Percentiles rank a stretch among this genome's conserved stretches.
phyloP scores from a whole-genome alignment of 2,329 filamentous ascomycete species.

The Aspergillus sojae region DNA sequence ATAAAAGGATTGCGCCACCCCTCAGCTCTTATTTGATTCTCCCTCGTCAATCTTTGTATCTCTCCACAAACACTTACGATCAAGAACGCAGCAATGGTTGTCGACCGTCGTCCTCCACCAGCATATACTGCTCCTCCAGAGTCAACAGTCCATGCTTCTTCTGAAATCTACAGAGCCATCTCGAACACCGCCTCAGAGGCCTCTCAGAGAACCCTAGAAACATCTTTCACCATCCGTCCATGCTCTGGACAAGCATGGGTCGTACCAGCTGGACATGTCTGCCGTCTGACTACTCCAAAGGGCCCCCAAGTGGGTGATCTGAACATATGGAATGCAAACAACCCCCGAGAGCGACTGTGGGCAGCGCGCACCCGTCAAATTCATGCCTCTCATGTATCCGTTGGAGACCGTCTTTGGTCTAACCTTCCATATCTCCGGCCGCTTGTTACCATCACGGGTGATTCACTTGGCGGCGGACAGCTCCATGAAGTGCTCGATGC shows the following conservation, averaged over 20 bases:
- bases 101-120: constrained; percentile 37
- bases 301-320: constrained; percentile 82
- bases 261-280: constrained; percentile 67
- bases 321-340: constrained; percentile 77
- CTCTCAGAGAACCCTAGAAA: constrained; percentile 33
- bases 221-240: constrained; percentile 67
- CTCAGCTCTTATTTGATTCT: background rate
- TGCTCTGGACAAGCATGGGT: constrained; percentile 74
- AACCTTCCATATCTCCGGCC: constrained; percentile 76
- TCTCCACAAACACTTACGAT: background rate
- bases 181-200: constrained; percentile 36
- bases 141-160: constrained; percentile 40
- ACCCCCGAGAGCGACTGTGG: constrained; percentile 82
- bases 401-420: constrained; percentile 76
- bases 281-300: constrained; percentile 73
- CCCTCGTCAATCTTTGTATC: background rate
- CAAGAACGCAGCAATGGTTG: constrained; percentile 26
- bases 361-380: constrained; percentile 77
- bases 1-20: constrained; percentile 2
- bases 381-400: constrained; percentile 72
- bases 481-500: constrained; percentile 39
- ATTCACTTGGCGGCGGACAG: constrained; percentile 58
- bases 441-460: constrained; percentile 69
- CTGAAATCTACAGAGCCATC: constrained; percentile 39
- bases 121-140: constrained; percentile 42